Base-by-base conservation (phyloP, 495 filamentous ascomycete species). In the Penicillium chermesinum region DNA sequence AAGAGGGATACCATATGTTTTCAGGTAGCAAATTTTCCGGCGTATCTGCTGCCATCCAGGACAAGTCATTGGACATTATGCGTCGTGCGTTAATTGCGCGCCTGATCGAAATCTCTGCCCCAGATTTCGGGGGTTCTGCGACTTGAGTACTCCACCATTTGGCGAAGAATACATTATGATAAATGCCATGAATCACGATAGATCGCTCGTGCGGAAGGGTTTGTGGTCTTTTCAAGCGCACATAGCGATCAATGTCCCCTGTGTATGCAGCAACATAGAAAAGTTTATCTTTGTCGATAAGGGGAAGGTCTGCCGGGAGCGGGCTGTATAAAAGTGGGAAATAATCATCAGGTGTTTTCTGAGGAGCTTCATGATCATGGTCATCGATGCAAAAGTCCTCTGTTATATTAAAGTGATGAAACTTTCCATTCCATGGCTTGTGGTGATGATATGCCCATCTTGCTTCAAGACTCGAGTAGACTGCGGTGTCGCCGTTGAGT, bases 401-500 rank as follows among this genome's bases (percentile, higher is more conserved):
- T 15, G 50, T 48, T 21, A 53, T 53, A 33, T 53, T 53, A 16
- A 48, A 53, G 44, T 53, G 19, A 30, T 39, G 12, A 13, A n/a
- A 22, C 25, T 44, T 34, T 19, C n/a, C 15, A 22, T 41, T 35
- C 48, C 39, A 43, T 19, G 39, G 27, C 14, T 48, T 33, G 19
- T 46, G 4, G 18, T 32, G 15, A 25, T 25, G 18, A 19, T 22
- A 41, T 17, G 15, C 19, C 9, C 7, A 33, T n/a, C 38, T 41
- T 21, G 46, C 46, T 41, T 20, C 20, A 51, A 51, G 48, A 35
- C 36, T 38, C 15, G 49, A 65, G 15, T 39, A 39, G 38, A 60
- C 44, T 42, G 52, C 54, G 2, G 59, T 64, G 46, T 67, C 64
- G 15, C 53, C 50, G 47, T 67, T 65, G 12, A 65, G 32, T 36